Evolutionary conservation across 2,329 filamentous ascomycete species (phyloP), one percentile per base, ranked within the genome.

Genomic region (Clonostachys sp.): DNA sequence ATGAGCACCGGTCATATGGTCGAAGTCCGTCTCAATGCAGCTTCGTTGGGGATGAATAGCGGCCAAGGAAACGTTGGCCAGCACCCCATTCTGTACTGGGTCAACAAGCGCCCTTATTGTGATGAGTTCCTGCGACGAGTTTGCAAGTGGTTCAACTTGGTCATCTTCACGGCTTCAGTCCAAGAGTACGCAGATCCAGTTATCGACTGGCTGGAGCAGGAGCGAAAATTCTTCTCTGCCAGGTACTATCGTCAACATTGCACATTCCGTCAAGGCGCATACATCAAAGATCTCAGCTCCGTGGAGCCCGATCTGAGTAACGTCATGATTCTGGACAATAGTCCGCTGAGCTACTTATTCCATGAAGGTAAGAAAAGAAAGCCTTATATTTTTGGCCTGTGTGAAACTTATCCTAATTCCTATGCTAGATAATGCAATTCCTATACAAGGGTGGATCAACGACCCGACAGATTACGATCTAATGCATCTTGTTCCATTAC

Each of bases 1-100:
- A 96, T 96, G 86, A 92, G 89, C 58, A 92, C 89, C 17, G 94
- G 94, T 16, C 94, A 99, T 69, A 99, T 99, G 94, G 91, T 99
- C 45, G 94, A 99, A 71, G 94, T 99, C 53, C 91, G 91, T 58
- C 78, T 96, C 51, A 89, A 87, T 63, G 85, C 85, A 49, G 84
- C 83, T 51, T 71, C 82, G 47, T 79, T 89, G 41, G 84, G 82
- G 47, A 79, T 81, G 43, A 83, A 81, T 34, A 84, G 86, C 24
- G 61, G 47, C 34, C 46, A 47, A 35, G 48, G 45, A 10, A 50
- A 59, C 18, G 62, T 62, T 42, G 89, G 91, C 39, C 92, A 96
- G 61, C 91, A 99, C 62, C 94, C 94, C 1, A 97, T 99, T 55
- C 71, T 99, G 51, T 99, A 99, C 73, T 99, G 96, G 74, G 94